These are phyloP conservation scores for Amanita phalloides DNA, from an alignment of 768 basidiomycete species.

Conservation along the genomic window DNA sequence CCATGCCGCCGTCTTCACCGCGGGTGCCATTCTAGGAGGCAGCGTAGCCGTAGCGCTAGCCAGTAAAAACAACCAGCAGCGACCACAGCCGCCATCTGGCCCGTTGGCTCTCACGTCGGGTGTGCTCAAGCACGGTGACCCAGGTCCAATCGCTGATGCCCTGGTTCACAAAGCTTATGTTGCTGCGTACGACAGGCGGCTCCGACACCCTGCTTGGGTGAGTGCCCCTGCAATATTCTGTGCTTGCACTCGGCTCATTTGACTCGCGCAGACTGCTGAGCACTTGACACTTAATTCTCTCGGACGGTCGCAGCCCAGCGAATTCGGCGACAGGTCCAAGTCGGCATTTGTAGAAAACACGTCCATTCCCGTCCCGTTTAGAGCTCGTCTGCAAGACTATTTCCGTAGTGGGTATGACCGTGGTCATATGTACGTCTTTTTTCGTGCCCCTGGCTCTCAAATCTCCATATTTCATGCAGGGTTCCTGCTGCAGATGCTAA, in stretches of 20 bases:
- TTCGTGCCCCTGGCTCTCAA: background rate
- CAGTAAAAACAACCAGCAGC: conserved; percentile 13
- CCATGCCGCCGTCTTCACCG: conserved; percentile 69
- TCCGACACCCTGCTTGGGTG: conserved; percentile 93
- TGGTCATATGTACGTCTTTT: conserved; percentile 77
- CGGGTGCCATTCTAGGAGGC: conserved; percentile 75
- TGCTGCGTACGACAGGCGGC: conserved; percentile 81
- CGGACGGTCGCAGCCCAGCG: conserved; percentile 31
- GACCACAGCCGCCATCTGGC: conserved; percentile 26
- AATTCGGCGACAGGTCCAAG: conserved; percentile 56
- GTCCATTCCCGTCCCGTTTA: conserved; percentile 63
- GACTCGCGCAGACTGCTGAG: conserved; percentile 69
- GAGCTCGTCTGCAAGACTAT: conserved; percentile 82
- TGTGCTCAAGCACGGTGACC: conserved; percentile 72
- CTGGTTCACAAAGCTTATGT: conserved; percentile 77
- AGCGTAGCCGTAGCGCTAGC: conserved; percentile 48
- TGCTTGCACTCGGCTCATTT: background rate
- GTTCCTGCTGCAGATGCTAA: conserved; percentile 97
- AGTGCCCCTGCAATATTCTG: conserved; percentile 10
- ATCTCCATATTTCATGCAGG: conserved; percentile 29
- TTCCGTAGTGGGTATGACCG: conserved; percentile 91
- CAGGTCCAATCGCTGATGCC: conserved; percentile 77
- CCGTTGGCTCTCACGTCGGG: conserved; percentile 14
- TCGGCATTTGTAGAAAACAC: conserved; percentile 81
- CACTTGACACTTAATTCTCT: conserved; percentile 79